phyloP scores from a whole-genome alignment of 140 eudicot species.

The Ambrosia hybrid region DNA sequence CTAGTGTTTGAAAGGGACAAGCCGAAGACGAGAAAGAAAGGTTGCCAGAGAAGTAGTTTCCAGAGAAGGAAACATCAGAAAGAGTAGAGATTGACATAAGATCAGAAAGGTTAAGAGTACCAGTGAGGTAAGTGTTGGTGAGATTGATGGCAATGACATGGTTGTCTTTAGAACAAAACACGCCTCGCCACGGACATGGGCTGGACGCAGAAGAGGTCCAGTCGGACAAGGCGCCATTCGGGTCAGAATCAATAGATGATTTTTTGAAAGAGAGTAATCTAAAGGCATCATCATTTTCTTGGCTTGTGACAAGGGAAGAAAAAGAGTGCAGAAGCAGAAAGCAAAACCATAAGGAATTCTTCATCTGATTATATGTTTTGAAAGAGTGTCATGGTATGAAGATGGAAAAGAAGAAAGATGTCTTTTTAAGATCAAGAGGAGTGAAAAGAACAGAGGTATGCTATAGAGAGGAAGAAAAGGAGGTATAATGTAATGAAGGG shows the following conservation, averaged over 20 bases:
- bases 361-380: slow-evolving; percentile 15
- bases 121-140: slow-evolving; percentile 45
- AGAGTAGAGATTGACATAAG: slow-evolving; percentile 54
- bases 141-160: slow-evolving; percentile 49
- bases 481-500: background rate
- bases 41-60: slow-evolving; percentile 71
- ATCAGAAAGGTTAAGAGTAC: slow-evolving; percentile 52
- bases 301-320: slow-evolving; percentile 28
- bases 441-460: slow-evolving; percentile 24
- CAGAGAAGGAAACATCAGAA: slow-evolving; percentile 44
- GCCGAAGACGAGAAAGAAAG: slow-evolving; percentile 41
- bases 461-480: background rate
- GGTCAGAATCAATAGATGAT: slow-evolving; percentile 58
- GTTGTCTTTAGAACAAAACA: slow-evolving; percentile 46
- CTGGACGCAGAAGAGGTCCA: slow-evolving; percentile 36
- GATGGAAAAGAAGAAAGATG: slow-evolving; percentile 32
- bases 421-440: slow-evolving; percentile 25
- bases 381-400: slow-evolving; percentile 33
- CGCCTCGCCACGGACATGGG: slow-evolving; percentile 73
- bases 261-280: slow-evolving; percentile 53
- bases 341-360: slow-evolving; percentile 26
- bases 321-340: slow-evolving; percentile 24
- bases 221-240: slow-evolving; percentile 47
- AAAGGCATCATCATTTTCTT: slow-evolving; percentile 36
- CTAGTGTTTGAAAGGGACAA: slow-evolving; percentile 54